These are phyloP conservation scores for Cladophialophora carrionii DNA, from an alignment of 2,329 filamentous ascomycete species.

Conservation along the genomic window DNA sequence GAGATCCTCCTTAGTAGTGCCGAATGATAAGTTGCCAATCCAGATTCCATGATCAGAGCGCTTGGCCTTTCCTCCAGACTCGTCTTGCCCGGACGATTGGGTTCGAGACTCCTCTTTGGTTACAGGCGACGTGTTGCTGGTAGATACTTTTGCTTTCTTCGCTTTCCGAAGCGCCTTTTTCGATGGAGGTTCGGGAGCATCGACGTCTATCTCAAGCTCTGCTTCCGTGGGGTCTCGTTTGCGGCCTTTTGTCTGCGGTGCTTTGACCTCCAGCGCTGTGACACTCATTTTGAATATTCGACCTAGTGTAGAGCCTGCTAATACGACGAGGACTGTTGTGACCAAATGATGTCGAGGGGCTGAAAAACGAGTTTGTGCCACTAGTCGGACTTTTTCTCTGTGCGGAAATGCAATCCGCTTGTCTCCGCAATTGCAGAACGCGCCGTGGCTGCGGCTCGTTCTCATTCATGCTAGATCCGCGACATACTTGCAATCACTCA, in stretches of 20 bases:
- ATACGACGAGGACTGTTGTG: not conserved
- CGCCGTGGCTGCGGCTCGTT: constrained; percentile 3
- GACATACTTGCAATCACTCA: not conserved
- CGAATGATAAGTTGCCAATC: constrained; percentile 95
- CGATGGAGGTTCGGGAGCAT: constrained; percentile 87
- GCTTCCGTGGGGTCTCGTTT: constrained; percentile 35
- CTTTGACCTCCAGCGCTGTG: constrained; percentile 8
- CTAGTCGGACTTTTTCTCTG: constrained; percentile 13
- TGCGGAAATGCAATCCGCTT: constrained; percentile 17
- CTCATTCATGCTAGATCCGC: not conserved
- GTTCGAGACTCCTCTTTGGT: constrained; percentile 40
- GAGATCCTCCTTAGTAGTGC: constrained; percentile 71
- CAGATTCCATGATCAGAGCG: constrained; percentile 86
- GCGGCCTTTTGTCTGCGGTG: constrained; percentile 15
- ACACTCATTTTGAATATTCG: constrained; percentile 30
- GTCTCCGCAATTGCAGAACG: constrained; percentile 3
- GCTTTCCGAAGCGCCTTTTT: constrained; percentile 89
- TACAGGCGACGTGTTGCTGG: constrained; percentile 32
- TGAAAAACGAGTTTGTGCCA: not conserved
- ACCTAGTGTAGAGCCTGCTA: not conserved
- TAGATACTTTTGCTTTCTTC: constrained; percentile 65
- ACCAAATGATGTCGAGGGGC: not conserved
- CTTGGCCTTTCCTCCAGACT: constrained; percentile 44
- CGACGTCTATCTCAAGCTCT: constrained; percentile 87
- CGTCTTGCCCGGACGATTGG: constrained; percentile 33